These are phyloP conservation scores for Colletotrichum australisinense DNA, from an alignment of 2,329 filamentous ascomycete species.

Conservation along the genomic window DNA sequence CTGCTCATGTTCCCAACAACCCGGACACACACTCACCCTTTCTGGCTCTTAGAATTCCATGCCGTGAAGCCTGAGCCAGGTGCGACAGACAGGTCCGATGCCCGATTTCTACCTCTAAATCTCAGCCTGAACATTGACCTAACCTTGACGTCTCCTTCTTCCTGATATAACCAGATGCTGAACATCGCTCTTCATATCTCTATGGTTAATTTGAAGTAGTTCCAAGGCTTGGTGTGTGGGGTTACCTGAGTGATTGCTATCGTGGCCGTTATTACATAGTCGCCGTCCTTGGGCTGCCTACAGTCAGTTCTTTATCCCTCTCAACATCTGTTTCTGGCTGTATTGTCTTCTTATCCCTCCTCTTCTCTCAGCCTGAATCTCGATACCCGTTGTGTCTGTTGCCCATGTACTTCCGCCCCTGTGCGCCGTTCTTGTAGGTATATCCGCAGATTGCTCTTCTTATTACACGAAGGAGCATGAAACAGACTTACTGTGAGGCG, in stretches of 20 bases:
- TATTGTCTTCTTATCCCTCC: too few relatives aligned
- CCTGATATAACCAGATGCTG: not conserved
- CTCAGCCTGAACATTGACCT: not conserved
- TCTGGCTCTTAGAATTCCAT: too few relatives aligned
- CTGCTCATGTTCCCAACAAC: not conserved
- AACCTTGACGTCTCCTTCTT: not conserved
- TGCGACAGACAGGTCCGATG: not conserved
- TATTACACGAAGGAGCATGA: not conserved
- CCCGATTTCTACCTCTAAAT: not conserved
- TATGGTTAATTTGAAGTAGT: not conserved
- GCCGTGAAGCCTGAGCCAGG: too few relatives aligned
- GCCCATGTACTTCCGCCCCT: too few relatives aligned
- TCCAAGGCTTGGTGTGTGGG: accelerated
- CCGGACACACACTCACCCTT: not conserved
- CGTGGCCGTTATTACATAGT: not conserved
- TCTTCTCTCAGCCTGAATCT: too few relatives aligned
- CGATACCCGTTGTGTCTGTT: too few relatives aligned
- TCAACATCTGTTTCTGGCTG: too few relatives aligned
- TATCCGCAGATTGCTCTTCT: too few relatives aligned
- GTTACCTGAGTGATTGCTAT: not conserved
- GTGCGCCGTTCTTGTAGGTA: too few relatives aligned
- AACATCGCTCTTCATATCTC: not conserved
- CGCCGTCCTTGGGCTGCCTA: not conserved
- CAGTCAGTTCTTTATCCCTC: too few relatives aligned
- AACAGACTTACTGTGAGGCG: not conserved